phyloP scores from a whole-genome alignment of 164 flowering plant species.

The Chimonanthus salicifolius region DNA sequence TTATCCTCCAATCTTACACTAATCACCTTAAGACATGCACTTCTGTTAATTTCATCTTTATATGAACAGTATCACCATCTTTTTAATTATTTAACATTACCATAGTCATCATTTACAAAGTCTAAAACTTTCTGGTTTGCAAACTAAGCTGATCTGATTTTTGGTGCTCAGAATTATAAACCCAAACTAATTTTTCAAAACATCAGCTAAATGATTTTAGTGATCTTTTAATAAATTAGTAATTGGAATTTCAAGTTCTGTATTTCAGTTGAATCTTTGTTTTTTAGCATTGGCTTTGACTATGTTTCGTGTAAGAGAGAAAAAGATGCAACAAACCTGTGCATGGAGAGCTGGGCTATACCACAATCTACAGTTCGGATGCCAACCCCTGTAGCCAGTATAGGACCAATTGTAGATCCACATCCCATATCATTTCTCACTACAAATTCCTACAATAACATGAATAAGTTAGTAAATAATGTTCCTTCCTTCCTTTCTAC shows the following conservation, averaged over 20 bases:
- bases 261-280: neutral
- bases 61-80: too few species aligned
- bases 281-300: neutral
- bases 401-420: constrained; percentile 96
- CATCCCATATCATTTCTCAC: constrained; percentile 97
- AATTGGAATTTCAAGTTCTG: neutral
- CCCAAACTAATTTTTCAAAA: neutral
- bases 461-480: neutral
- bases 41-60: too few species aligned
- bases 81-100: too few species aligned
- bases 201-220: neutral
- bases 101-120: neutral
- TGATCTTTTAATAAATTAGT: neutral
- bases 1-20: too few species aligned
- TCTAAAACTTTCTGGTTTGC: neutral
- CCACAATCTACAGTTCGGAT: constrained; percentile 94
- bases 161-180: neutral
- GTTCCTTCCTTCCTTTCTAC: neutral
- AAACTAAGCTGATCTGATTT: neutral
- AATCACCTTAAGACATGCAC: too few species aligned
- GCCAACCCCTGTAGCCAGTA: constrained; percentile 93
- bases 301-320: neutral
- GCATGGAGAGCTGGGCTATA: constrained; percentile 93
- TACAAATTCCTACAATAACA: constrained; percentile 61
- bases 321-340: constrained; percentile 45